These are phyloP conservation scores for Ganoderma boninense DNA, from an alignment of 1,284 basidiomycete genomes.

Conservation along the genomic window DNA sequence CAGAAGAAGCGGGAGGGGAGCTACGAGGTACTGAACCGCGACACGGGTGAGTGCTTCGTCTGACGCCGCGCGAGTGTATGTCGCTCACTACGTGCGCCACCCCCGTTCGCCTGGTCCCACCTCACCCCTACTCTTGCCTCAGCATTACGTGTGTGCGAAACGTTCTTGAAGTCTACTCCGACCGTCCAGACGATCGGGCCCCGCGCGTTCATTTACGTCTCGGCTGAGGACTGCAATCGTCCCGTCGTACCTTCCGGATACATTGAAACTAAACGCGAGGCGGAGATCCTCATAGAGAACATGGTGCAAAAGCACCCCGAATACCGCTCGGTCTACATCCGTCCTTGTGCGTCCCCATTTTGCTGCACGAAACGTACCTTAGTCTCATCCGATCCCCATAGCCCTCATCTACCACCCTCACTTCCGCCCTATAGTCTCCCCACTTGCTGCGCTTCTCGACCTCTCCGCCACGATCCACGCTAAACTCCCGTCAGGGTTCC, in stretches of 20 bases:
- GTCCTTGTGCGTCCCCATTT: slow-evolving; percentile 72
- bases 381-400: slow-evolving; percentile 38
- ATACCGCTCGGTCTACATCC: slow-evolving; percentile 78
- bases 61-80: slow-evolving; percentile 19
- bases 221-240: slow-evolving; percentile 92
- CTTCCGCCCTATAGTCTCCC: slow-evolving; percentile 86
- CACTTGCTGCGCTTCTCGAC: slow-evolving; percentile 87
- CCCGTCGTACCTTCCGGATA: slow-evolving; percentile 88
- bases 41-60: slow-evolving; percentile 73
- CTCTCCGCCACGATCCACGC: slow-evolving; percentile 75
- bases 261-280: slow-evolving; percentile 90
- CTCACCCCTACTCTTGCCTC: slow-evolving; percentile 16
- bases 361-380: slow-evolving; percentile 21
- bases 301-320: slow-evolving; percentile 52
- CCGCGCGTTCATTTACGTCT: slow-evolving; percentile 91
- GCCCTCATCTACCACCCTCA: slow-evolving; percentile 98
- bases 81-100: not conserved
- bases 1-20: slow-evolving; percentile 45
- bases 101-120: not conserved
- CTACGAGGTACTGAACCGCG: slow-evolving; percentile 89
- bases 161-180: slow-evolving; percentile 62
- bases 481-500: slow-evolving; percentile 62
- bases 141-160: slow-evolving; percentile 81
- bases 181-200: slow-evolving; percentile 43
- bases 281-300: slow-evolving; percentile 74